These are phyloP conservation scores for Macrocybe gigantea DNA, from an alignment of 768 basidiomycete genomes.

Conservation along the genomic window DNA sequence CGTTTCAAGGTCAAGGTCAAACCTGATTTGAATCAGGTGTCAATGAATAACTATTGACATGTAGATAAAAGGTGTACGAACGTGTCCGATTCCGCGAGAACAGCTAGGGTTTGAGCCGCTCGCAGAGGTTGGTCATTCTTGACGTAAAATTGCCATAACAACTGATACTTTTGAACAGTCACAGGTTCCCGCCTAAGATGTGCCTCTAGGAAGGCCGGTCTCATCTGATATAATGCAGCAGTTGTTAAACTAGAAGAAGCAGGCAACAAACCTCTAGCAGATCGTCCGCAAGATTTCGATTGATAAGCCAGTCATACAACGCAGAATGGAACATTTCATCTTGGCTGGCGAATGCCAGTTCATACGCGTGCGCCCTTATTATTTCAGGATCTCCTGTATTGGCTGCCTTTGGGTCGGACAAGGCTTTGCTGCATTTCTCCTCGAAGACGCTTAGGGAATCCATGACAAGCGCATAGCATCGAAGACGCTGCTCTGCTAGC, in stretches of 20 bases:
- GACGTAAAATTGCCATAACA: conserved; percentile 97
- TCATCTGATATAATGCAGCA: conserved; percentile 46
- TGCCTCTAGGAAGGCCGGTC: conserved; percentile 82
- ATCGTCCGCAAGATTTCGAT: conserved; percentile 75
- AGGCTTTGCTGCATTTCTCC: conserved; percentile 39
- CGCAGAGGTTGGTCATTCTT: conserved; percentile 83
- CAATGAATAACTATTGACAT: background rate
- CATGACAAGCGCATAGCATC: conserved; percentile 80
- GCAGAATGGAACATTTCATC: conserved; percentile 94
- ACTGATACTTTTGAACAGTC: conserved; percentile 76
- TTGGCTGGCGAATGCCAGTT: conserved; percentile 74
- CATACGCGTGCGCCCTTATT: conserved; percentile 80
- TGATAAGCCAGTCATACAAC: conserved; percentile 92
- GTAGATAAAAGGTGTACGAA: conserved; percentile 30
- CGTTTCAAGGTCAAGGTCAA: conserved; percentile 60
- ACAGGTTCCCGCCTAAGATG: conserved; percentile 80
- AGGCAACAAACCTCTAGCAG: conserved; percentile 62
- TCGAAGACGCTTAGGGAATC: conserved; percentile 81
- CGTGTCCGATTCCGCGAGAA: conserved; percentile 81
- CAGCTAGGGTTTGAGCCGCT: conserved; percentile 81
- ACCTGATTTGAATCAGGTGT: conserved; percentile 30
- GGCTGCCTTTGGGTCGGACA: conserved; percentile 13
- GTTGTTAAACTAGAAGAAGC: conserved; percentile 6
- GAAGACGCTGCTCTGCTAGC: conserved; percentile 54
- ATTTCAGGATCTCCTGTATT: conserved; percentile 51